These are phyloP conservation scores for Edaphochlamys debaryana DNA, from an alignment of 139 green algal species.

Conservation along the genomic window DNA sequence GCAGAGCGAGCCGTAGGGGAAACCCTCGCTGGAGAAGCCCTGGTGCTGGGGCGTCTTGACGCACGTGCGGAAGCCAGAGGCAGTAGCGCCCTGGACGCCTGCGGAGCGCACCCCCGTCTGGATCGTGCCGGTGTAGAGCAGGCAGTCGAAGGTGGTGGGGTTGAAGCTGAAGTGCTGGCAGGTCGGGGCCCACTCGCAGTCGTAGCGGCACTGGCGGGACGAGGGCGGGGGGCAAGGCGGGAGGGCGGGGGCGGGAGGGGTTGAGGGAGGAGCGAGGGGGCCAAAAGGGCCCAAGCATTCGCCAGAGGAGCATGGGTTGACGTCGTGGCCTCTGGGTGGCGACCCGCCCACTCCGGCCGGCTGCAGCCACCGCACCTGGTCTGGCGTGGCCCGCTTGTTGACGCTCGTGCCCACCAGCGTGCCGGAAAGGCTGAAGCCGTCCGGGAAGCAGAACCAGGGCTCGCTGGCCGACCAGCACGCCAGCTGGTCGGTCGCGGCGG, in stretches of 20 bases:
- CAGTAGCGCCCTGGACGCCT: neutral
- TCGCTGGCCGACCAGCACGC: neutral
- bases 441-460: neutral
- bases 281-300: no score
- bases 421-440: neutral
- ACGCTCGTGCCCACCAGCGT: no score
- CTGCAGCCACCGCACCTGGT: no score
- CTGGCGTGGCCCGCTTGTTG: neutral
- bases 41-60: neutral
- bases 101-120: no score
- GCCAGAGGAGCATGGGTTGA: no score
- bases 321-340: no score
- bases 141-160: neutral
- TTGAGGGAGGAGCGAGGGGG: no score
- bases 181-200: neutral
- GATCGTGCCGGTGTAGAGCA: neutral
- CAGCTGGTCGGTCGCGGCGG: neutral
- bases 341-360: no score
- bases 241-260: no score
- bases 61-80: neutral
- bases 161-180: neutral
- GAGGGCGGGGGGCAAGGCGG: no score
- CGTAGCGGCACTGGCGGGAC: no score
- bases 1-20: neutral
- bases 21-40: neutral